Evolutionary conservation across 202 grass and related monocot species (phyloP).

Genomic region (Saccharum hybrid): DNA sequence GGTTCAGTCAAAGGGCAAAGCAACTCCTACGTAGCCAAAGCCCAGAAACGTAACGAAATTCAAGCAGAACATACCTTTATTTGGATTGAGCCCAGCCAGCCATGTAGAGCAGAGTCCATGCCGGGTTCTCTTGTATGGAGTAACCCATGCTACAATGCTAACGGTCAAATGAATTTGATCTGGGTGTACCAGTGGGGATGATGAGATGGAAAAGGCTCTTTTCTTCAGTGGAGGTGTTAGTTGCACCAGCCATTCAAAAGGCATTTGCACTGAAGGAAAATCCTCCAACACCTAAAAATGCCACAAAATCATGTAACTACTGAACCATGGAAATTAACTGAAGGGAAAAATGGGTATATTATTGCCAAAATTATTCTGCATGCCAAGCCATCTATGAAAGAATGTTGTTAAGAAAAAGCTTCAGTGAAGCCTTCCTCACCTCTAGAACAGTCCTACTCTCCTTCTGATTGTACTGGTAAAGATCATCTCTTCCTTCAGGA

Average conservation of each 20-base stretch:
- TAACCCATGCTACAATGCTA: conserved; percentile 76
- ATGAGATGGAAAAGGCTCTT: conserved; percentile 93
- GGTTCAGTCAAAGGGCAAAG: too few relatives aligned
- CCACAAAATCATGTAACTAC: conserved; percentile 16
- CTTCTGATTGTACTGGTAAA: conserved; percentile 94
- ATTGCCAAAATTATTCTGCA: conserved; percentile 9
- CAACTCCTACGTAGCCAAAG: too few relatives aligned
- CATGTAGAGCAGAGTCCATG: conserved; percentile 83
- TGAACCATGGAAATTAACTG: conserved; percentile 32
- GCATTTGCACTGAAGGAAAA: conserved; percentile 83
- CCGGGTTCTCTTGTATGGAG: conserved; percentile 74
- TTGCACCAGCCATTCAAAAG: conserved; percentile 95
- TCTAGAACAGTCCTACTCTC: conserved; percentile 83
- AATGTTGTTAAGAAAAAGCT: conserved; percentile 2
- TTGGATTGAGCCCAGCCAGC: too few relatives aligned
- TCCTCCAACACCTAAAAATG: conserved; percentile 76
- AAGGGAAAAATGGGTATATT: conserved; percentile 3
- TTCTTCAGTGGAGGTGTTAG: conserved; percentile 87
- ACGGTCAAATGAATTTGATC: conserved; percentile 86
- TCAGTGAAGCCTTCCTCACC: conserved; percentile 48
- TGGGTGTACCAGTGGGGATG: conserved; percentile 75
- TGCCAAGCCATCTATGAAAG: conserved; percentile 16
- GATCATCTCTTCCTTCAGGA: conserved; percentile 92
- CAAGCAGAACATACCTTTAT: too few relatives aligned
- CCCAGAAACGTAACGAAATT: too few relatives aligned